Base-by-base conservation (phyloP, 2,329 filamentous ascomycete genomes). In the Hypoxylon sp. region DNA sequence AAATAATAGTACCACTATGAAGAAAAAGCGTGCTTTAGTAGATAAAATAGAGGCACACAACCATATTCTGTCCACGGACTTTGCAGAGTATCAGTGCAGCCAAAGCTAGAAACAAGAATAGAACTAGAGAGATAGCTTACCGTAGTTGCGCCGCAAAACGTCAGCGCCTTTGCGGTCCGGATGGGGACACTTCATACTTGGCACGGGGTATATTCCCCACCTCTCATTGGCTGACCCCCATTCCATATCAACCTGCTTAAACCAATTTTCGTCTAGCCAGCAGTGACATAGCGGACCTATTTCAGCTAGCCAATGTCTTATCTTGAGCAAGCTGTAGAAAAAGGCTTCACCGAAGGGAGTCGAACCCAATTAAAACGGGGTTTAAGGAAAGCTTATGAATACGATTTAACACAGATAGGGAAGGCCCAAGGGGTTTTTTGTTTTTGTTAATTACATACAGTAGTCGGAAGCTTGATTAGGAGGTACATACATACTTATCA, bases 381-480 rank as follows among this genome's bases (percentile, higher is more conserved):
- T 19, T 34, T 15, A 15, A 15, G 16, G 15, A 23, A 21, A 15
- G 17, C 30, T 16, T 49, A 31, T 31, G 43, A 36, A 12, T 16
- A 26, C 20, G 41, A 30, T 50, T 51, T 57, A n/a, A 38, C 15
- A 57, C 54, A 31, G 54, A 57, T 54, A 57, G 38, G 54, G 54
- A 57, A 57, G 54, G 54, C 7, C 40, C 36, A 21, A 47, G 44
- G 3, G 29, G 19, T 25, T 30, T 34, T 29, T 40, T 23, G 23
- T 23, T 21, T 21, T 8, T 23, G 15, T 17, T n/a, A n/a, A n/a
- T 16, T 32, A 17, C 38, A 13, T 25, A 35, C 27, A n/a, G n/a
- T n/a, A n/a, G n/a, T n/a, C n/a, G n/a, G n/a, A n/a, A n/a, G n/a
- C n/a, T n/a, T n/a, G n/a, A n/a, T n/a, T n/a, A n/a, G n/a, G n/a